Evolutionary conservation across 2,329 filamentous ascomycete genomes (phyloP).

Genomic region (Paraphoma sp.): DNA sequence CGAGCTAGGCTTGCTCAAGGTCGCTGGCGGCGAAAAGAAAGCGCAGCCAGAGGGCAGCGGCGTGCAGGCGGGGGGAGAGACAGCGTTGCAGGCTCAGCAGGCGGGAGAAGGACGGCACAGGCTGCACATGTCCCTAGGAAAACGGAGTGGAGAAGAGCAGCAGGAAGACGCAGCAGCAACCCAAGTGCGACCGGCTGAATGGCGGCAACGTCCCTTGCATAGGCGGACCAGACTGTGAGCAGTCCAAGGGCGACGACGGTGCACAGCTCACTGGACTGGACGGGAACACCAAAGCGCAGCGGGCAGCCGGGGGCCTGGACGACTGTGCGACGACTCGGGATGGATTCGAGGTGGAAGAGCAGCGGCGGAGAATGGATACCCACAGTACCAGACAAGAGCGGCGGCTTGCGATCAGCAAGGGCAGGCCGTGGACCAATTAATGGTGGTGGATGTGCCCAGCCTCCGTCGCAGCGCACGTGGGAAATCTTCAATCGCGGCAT

Average conservation of each 20-base stretch:
- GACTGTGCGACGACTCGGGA: slow-evolving; percentile 35
- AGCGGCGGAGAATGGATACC: slow-evolving; percentile 24
- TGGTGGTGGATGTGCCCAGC: slow-evolving; percentile 30
- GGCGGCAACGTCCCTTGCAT: slow-evolving; percentile 47
- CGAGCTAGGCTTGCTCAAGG: slow-evolving; percentile 19
- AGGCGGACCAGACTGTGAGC: slow-evolving; percentile 22
- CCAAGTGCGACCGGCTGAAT: slow-evolving; percentile 30
- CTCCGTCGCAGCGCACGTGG: slow-evolving; percentile 43
- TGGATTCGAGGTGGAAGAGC: slow-evolving; percentile 28
- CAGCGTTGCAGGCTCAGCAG: neutral
- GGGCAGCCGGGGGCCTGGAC: slow-evolving; percentile 35
- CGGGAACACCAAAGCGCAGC: slow-evolving; percentile 26
- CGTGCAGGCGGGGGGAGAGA: slow-evolving; percentile 7
- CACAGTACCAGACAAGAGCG: slow-evolving; percentile 7
- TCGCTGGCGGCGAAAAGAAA: slow-evolving; percentile 23
- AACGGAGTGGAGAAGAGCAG: slow-evolving; percentile 22
- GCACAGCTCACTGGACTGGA: slow-evolving; percentile 23
- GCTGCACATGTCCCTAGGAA: slow-evolving; percentile 23
- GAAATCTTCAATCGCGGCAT: slow-evolving; percentile 49
- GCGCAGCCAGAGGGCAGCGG: slow-evolving; percentile 7
- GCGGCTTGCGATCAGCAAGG: slow-evolving; percentile 27
- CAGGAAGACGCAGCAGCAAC: slow-evolving; percentile 26
- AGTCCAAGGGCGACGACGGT: slow-evolving; percentile 31
- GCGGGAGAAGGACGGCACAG: slow-evolving; percentile 5
- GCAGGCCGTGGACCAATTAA: slow-evolving; percentile 38